Evolutionary conservation across 2,329 filamentous ascomycete genomes (phyloP).

Genomic region (Monilinia vaccinii-corymbosi): DNA sequence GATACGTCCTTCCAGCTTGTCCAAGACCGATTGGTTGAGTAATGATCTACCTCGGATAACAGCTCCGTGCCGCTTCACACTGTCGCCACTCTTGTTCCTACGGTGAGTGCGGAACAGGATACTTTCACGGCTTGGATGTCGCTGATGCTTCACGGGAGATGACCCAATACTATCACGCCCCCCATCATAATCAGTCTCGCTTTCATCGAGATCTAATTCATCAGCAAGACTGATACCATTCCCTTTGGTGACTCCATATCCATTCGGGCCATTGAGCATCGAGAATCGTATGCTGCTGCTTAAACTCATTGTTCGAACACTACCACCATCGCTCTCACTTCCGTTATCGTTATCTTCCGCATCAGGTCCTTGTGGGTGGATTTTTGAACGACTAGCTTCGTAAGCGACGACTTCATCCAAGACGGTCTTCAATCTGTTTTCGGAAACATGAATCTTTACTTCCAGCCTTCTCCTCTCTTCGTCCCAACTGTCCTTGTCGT

Average conservation of each 20-base stretch:
- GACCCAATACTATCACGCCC: slow-evolving; percentile 56
- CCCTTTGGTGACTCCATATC: slow-evolving; percentile 43
- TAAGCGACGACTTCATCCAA: slow-evolving; percentile 76
- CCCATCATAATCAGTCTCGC: slow-evolving; percentile 61
- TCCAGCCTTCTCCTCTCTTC: slow-evolving; percentile 75
- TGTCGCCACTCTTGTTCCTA: slow-evolving; percentile 51
- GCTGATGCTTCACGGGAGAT: slow-evolving; percentile 35
- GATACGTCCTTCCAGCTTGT: slow-evolving; percentile 44
- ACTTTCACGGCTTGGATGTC: slow-evolving; percentile 51
- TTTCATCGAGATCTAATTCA: slow-evolving; percentile 74
- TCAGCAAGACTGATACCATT: slow-evolving; percentile 77
- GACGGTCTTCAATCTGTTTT: slow-evolving; percentile 73
- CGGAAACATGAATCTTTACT: slow-evolving; percentile 79
- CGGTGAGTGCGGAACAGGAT: slow-evolving; percentile 40
- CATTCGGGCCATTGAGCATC: slow-evolving; percentile 47
- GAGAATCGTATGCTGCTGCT: slow-evolving; percentile 68
- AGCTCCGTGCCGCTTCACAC: slow-evolving; percentile 46
- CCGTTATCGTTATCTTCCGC: slow-evolving; percentile 49
- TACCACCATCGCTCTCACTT: slow-evolving; percentile 58
- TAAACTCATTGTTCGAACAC: slow-evolving; percentile 65
- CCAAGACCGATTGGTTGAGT: slow-evolving; percentile 46
- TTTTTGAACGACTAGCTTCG: slow-evolving; percentile 45
- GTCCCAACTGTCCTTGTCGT: slow-evolving; percentile 78
- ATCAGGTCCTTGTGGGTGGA: slow-evolving; percentile 48
- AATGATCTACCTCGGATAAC: slow-evolving; percentile 43